These are phyloP conservation scores for Salix caprea DNA, from an alignment of 345 rosid species.

Conservation along the genomic window DNA sequence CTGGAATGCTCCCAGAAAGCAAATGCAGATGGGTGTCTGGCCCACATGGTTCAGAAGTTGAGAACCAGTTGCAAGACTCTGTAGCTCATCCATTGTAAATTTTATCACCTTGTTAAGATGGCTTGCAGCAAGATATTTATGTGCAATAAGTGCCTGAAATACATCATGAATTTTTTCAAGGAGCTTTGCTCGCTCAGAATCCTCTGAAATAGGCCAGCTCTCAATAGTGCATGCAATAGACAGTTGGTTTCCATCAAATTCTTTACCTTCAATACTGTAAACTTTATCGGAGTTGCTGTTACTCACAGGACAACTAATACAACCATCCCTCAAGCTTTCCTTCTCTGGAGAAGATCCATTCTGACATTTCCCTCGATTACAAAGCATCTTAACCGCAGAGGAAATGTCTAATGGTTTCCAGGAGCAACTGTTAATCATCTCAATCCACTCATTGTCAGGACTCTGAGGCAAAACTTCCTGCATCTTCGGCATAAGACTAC, in stretches of 20 bases:
- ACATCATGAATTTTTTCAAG: slow-evolving; percentile 61
- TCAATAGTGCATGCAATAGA: slow-evolving; percentile 34
- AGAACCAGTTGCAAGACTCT: slow-evolving; percentile 56
- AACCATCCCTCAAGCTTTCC: slow-evolving; percentile 41
- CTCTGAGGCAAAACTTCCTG: slow-evolving; percentile 71
- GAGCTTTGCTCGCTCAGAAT: slow-evolving; percentile 70
- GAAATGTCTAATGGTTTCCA: slow-evolving; percentile 90
- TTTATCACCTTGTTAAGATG: slow-evolving; percentile 77
- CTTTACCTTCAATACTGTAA: slow-evolving; percentile 30
- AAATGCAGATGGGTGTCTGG: slow-evolving; percentile 67
- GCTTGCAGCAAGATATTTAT: slow-evolving; percentile 73
- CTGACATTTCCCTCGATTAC: slow-evolving; percentile 39
- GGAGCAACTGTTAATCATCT: slow-evolving; percentile 60
- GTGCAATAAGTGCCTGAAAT: slow-evolving; percentile 66
- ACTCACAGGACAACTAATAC: slow-evolving; percentile 28
- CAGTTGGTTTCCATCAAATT: slow-evolving; percentile 37
- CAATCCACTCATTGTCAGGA: slow-evolving; percentile 60
- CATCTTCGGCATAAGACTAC: slow-evolving; percentile 64
- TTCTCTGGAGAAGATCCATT: slow-evolving; percentile 56
- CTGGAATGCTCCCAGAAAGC: slow-evolving; percentile 77
- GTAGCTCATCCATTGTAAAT: slow-evolving; percentile 71
- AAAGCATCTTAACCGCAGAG: slow-evolving; percentile 54
- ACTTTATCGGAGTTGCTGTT: slow-evolving; percentile 31
- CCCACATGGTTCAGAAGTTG: slow-evolving; percentile 55
- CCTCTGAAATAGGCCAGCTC: slow-evolving; percentile 73